Conservation (phyloP, 129 eudicot species). For the Lonicera japonica region DNA sequence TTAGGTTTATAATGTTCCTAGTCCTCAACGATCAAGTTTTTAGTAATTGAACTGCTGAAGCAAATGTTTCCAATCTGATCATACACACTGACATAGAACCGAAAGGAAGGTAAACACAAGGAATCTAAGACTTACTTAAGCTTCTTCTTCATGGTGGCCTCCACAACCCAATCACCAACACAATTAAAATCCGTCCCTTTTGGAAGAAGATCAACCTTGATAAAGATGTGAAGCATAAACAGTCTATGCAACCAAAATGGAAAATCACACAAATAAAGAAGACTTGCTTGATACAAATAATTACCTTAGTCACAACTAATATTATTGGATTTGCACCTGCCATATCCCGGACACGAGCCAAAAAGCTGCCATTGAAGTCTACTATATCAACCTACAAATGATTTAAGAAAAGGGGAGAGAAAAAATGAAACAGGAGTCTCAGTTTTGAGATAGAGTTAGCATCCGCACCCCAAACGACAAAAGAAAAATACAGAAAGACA, state of each 20-base stretch:
- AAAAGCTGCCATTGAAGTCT: constrained; percentile 96
- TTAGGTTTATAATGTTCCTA: too few relatives aligned
- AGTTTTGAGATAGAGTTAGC: not conserved
- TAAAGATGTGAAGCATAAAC: constrained; percentile 10
- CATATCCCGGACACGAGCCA: constrained; percentile 90
- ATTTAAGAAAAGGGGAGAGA: constrained; percentile 7
- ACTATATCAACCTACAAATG: constrained; percentile 81
- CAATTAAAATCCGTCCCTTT: constrained; percentile 95
- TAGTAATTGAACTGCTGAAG: not conserved
- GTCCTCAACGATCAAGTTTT: too few relatives aligned
- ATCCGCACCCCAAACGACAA: not conserved
- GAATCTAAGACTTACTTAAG: constrained; percentile 63
- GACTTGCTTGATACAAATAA: not conserved
- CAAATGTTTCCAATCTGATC: not conserved
- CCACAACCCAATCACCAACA: constrained; percentile 99
- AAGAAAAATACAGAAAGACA: too few relatives aligned
- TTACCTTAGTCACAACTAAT: constrained; percentile 88
- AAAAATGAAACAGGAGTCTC: not conserved
- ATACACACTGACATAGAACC: not conserved
- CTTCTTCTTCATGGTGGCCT: constrained; percentile 88
- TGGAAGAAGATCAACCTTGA: constrained; percentile 98
- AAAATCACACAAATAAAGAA: constrained; percentile 5
- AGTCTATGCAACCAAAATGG: constrained; percentile 3
- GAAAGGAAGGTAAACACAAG: not conserved
- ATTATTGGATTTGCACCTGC: constrained; percentile 98